Evolutionary conservation across 306 rosid species (phyloP), one percentile per base, ranked within the genome.

Genomic region (Lithocarpus polystachyus): DNA sequence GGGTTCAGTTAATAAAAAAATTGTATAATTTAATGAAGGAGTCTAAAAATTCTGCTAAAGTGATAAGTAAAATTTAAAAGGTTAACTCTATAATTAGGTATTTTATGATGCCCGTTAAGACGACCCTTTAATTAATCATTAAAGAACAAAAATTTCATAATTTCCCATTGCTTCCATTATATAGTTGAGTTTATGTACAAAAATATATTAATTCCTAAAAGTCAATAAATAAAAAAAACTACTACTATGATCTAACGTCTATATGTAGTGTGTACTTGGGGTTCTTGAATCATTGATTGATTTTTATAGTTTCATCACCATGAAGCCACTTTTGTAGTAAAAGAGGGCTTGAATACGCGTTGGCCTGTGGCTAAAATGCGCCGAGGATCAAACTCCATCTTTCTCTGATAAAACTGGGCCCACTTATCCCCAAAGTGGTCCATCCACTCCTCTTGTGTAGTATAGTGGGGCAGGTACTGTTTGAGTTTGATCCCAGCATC

Each of bases 381-480:
- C 31, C 82, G 91, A 14, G 99, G 99, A 68, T 95, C 98, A 22
- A 86, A 93, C 86, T 84, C 78, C 93, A 84, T 81, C 89, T 95
- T 95, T 73, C 88, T 82, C 70, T 64, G 75, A 79, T 75, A 73
- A 87, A 91, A 95, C 31, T 59, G 90, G 77, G 68, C 82, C 98
- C 99, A 95, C 91, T 89, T 93, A 77, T 92, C 90, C 0, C 98
- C 99, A 26, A 89, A 95, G 86, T 95, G 98, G 87, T 90, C 93
- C 86, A 73, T 76, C 99, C 98, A 95, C 18, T 95, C 97, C 68
- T 84, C 74, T 53, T 86, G 85, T 0, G 84, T 85, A 3, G 90
- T 88, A 91, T 89, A 93, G 84, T 93, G 98, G 68, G 99, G 99
- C 23, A 95, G 88, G 90, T 95, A 95, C 82, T 93, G 98, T 86